These are phyloP conservation scores for Periconia sp. DNA, from an alignment of 2,329 filamentous ascomycete genomes.

Conservation along the genomic window DNA sequence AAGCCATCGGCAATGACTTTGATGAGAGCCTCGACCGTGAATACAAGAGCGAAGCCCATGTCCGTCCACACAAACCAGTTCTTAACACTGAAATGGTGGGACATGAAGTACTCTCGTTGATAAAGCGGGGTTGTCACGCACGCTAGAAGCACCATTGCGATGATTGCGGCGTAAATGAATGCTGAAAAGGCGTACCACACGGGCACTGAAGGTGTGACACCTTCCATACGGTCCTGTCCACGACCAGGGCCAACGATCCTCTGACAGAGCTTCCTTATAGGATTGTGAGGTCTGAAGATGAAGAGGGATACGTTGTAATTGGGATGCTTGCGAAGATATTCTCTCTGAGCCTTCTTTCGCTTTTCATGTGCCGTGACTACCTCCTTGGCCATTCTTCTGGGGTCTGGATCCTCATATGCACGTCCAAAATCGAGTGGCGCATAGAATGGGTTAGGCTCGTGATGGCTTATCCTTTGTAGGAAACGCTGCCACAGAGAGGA, in stretches of 20 bases:
- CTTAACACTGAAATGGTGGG: constrained; percentile 62
- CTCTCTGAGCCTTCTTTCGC: constrained; percentile 85
- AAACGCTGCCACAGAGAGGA: constrained; percentile 68
- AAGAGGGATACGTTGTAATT: constrained; percentile 93
- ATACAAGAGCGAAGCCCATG: constrained; percentile 84
- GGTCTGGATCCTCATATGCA: constrained; percentile 79
- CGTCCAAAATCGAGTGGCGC: constrained; percentile 75
- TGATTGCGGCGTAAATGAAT: constrained; percentile 90
- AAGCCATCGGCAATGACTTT: constrained; percentile 96
- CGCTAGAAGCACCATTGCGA: constrained; percentile 96
- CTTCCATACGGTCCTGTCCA: constrained; percentile 85
- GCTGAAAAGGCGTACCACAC: constrained; percentile 94
- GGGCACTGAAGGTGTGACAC: constrained; percentile 84
- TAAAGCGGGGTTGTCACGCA: constrained; percentile 95
- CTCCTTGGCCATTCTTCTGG: constrained; percentile 86
- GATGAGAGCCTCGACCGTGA: constrained; percentile 83
- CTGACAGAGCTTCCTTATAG: constrained; percentile 82
- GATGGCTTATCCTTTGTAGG: constrained; percentile 61
- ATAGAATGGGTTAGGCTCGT: constrained; percentile 95
- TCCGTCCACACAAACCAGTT: constrained; percentile 98
- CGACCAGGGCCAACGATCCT: constrained; percentile 88
- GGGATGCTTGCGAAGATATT: constrained; percentile 86
- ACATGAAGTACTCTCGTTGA: constrained; percentile 82
- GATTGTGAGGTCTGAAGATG: constrained; percentile 80
- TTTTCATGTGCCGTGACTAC: constrained; percentile 83